Percentiles rank a stretch among this genome's conserved stretches.
Evolutionary conservation across 306 rosid genomes (phyloP).

Genomic region (Neltuma alba): DNA sequence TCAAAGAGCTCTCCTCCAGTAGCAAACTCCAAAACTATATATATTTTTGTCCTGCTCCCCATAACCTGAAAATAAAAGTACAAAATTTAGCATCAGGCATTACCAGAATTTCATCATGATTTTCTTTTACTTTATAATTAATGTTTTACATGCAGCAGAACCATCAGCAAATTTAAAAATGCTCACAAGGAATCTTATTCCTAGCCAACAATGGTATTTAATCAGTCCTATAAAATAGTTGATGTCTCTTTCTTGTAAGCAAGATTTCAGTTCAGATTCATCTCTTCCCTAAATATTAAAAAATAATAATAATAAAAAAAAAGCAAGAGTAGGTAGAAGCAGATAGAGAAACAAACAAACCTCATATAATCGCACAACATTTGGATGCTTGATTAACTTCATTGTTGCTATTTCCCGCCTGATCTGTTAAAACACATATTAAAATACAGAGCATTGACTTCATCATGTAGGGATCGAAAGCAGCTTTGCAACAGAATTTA

Average conservation of each 20-base stretch:
- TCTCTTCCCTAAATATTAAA: not conserved
- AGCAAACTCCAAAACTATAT: slow-evolving; percentile 88
- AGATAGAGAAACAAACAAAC: slow-evolving; percentile 47
- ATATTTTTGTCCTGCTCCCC: slow-evolving; percentile 96
- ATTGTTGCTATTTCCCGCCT: slow-evolving; percentile 90
- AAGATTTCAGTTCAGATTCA: not conserved
- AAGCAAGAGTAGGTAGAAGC: not conserved
- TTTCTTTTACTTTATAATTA: not conserved
- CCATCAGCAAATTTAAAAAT: slow-evolving; percentile 6
- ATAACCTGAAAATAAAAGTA: slow-evolving; percentile 65
- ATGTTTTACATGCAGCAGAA: not conserved
- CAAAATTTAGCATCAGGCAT: not conserved
- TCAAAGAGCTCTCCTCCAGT: slow-evolving; percentile 99
- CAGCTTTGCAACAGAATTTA: not conserved
- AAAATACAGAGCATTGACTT: slow-evolving; percentile 17
- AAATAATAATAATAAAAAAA: no score
- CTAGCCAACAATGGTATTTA: not conserved
- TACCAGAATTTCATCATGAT: not conserved
- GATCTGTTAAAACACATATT: slow-evolving; percentile 57
- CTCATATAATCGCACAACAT: slow-evolving; percentile 86
- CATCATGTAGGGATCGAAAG: slow-evolving; percentile 26
- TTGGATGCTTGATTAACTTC: slow-evolving; percentile 97
- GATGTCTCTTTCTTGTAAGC: not conserved
- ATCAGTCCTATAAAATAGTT: not conserved
- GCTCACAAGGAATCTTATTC: not conserved